Percentiles rank a stretch among this genome's conserved stretches.
Evolutionary conservation across 148 eudicot genomes (phyloP).

Genomic region (Vaccinium darrowii): DNA sequence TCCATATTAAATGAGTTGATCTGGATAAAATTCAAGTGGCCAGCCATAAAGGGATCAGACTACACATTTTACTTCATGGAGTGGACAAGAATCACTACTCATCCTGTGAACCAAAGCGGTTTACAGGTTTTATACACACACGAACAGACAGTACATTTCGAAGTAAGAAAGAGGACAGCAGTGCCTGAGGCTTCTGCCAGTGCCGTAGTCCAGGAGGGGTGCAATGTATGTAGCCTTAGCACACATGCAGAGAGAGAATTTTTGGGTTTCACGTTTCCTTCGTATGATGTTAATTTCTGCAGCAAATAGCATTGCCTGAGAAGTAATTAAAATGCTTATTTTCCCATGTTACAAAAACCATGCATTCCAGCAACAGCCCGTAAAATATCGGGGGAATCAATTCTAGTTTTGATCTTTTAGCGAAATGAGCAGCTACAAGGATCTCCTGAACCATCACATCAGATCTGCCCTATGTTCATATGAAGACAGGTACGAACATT

Average conservation of each 20-base stretch:
- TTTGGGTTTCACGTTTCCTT: not conserved
- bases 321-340: not conserved
- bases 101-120: not conserved
- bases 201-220: not conserved
- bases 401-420: not conserved
- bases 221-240: not conserved
- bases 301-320: conserved; percentile 9
- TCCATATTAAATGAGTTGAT: not conserved
- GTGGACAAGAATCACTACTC: not conserved
- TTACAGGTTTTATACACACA: not conserved
- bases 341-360: not conserved
- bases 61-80: not conserved
- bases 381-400: not conserved
- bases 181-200: conserved; percentile 5
- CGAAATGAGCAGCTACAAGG: no score
- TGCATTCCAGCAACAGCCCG: not conserved
- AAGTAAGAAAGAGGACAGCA: not conserved
- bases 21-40: not conserved
- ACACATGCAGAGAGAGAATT: not conserved
- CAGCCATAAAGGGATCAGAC: not conserved
- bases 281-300: not conserved
- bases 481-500: not conserved
- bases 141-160: not conserved
- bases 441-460: not conserved
- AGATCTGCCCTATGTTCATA: not conserved